Conservation (phyloP, 352 stramenopile genomes). For the Pythium dissimile region DNA sequence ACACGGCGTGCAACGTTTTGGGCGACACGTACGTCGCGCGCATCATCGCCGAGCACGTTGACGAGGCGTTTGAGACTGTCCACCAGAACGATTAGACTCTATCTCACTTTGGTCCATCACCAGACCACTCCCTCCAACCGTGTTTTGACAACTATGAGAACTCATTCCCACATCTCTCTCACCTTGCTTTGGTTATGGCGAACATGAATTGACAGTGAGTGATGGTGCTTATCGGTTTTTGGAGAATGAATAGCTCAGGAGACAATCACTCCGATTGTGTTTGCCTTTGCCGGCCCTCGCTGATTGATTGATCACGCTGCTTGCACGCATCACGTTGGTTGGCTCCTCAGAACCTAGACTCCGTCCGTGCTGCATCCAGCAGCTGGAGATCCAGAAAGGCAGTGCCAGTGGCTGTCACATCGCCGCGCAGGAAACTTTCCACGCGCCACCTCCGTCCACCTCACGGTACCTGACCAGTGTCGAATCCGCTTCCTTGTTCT, state of each 20-base stretch:
- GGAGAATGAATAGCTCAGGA: background rate
- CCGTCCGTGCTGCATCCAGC: constrained; percentile 10
- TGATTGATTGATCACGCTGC: background rate
- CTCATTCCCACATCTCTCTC: too few relatives aligned
- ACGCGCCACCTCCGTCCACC: background rate
- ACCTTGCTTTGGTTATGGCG: background rate
- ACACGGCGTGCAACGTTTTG: constrained; percentile 69
- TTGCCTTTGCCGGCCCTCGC: too few relatives aligned
- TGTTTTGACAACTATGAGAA: constrained; percentile 12
- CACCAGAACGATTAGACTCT: background rate
- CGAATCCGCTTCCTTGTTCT: background rate
- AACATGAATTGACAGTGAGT: constrained; percentile 9
- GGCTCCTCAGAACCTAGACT: constrained; percentile 9
- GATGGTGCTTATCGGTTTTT: constrained; percentile 10
- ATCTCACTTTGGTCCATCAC: background rate
- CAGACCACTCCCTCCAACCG: background rate
- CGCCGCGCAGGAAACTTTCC: constrained; percentile 1
- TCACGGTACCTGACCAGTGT: background rate
- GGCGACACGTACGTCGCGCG: constrained; percentile 66
- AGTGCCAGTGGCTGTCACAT: constrained; percentile 3
- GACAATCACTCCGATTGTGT: background rate
- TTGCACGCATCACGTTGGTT: background rate
- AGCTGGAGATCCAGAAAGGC: constrained; percentile 20
- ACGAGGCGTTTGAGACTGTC: constrained; percentile 46
- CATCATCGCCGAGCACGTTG: constrained; percentile 74